Percentiles rank a stretch among this genome's conserved stretches.
Conservation (phyloP, 2,329 filamentous ascomycete genomes). For the Phaeosphaeriaceae sp. region DNA sequence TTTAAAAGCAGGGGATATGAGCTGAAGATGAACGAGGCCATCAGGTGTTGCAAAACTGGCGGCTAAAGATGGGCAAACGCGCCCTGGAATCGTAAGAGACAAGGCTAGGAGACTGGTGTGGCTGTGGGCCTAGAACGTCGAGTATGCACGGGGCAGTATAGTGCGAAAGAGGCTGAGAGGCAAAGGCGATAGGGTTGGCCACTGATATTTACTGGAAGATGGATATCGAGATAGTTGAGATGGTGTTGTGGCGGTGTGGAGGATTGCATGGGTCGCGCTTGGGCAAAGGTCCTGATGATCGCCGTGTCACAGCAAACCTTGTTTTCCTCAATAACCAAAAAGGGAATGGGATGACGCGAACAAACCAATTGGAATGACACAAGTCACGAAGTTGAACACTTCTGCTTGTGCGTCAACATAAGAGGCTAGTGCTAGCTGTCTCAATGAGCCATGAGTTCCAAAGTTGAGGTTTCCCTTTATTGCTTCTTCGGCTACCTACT, state of each 20-base stretch:
- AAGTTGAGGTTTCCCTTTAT: not conserved
- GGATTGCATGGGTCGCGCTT: not conserved
- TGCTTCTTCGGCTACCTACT: not conserved
- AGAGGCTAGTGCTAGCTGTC: not conserved
- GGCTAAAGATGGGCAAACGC: not conserved
- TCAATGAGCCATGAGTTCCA: not conserved
- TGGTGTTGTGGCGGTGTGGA: not conserved
- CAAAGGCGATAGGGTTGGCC: not conserved
- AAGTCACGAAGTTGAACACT: not conserved
- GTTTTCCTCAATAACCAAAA: not conserved
- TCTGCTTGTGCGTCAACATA: constrained; percentile 1
- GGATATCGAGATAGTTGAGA: not conserved
- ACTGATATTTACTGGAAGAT: too few species aligned
- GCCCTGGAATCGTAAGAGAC: too few species aligned
- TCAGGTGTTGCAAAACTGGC: not conserved
- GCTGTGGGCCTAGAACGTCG: not conserved
- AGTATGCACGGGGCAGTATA: not conserved
- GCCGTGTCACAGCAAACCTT: not conserved
- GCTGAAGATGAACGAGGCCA: not conserved
- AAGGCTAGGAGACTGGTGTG: not conserved
- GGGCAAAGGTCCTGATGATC: not conserved
- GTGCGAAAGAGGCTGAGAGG: not conserved
- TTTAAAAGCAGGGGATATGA: constrained; percentile 2
- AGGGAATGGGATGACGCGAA: not conserved
- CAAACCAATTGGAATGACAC: not conserved